phyloP scores from a whole-genome alignment of 768 basidiomycete genomes.

The Mycena epipterygia region DNA sequence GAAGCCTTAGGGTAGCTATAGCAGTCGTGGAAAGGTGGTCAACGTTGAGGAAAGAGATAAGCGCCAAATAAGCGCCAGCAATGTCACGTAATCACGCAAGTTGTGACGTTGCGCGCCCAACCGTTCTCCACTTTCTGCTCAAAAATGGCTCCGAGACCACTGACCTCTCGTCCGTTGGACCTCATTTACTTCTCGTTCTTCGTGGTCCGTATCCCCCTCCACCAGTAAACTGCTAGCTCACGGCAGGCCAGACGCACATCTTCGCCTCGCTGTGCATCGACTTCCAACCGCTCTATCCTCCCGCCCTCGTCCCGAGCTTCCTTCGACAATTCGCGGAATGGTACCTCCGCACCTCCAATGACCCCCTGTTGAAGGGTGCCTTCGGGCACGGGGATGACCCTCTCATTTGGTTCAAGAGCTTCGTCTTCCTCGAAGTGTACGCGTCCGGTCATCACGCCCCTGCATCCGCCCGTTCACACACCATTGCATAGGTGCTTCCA shows the following conservation, averaged over 20 bases:
- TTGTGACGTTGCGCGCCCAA: too few species aligned
- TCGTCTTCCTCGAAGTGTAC: constrained; percentile 73
- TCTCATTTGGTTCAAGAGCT: constrained; percentile 75
- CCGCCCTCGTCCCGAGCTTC: constrained; percentile 60
- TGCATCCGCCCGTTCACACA: background rate
- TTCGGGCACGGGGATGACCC: constrained; percentile 49
- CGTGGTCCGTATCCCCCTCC: constrained; percentile 54
- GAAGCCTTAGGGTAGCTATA: too few species aligned
- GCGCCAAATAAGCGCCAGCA: too few species aligned
- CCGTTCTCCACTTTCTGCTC: background rate
- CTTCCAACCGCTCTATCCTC: constrained; percentile 75
- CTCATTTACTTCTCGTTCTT: constrained; percentile 81
- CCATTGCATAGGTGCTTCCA: constrained; percentile 69
- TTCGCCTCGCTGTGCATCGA: constrained; percentile 80
- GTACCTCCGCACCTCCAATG: constrained; percentile 72
- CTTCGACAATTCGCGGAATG: constrained; percentile 59
- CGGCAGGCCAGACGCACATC: constrained; percentile 64
- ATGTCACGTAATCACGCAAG: too few species aligned
- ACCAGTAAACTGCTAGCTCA: background rate
- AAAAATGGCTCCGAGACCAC: constrained; percentile 43
- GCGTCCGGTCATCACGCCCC: constrained; percentile 46
- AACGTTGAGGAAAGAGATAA: too few species aligned
- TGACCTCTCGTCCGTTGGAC: constrained; percentile 73
- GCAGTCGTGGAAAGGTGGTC: too few species aligned
- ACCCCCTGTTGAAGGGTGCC: constrained; percentile 71